These are phyloP conservation scores for Teratosphaeria zuluensis DNA, from an alignment of 2,329 filamentous ascomycete genomes.

Conservation along the genomic window DNA sequence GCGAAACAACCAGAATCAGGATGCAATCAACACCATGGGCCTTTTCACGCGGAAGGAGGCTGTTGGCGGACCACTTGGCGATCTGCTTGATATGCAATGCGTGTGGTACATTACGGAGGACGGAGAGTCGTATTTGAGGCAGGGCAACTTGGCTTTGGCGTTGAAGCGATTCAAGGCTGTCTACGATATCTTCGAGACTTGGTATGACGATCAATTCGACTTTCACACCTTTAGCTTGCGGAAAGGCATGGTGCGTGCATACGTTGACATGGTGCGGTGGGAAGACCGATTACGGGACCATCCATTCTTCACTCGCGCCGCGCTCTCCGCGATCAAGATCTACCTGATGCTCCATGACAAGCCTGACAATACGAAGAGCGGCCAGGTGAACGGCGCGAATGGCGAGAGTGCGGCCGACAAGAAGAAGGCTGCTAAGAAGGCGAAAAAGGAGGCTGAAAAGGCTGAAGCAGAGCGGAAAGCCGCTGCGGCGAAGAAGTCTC, in stretches of 20 bases:
- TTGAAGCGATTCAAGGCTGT: constrained; percentile 86
- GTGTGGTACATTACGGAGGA: constrained; percentile 96
- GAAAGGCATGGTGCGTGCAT: constrained; percentile 90
- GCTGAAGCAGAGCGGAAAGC: constrained; percentile 70
- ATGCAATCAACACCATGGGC: constrained; percentile 77
- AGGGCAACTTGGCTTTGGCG: constrained; percentile 72
- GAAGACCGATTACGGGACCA: constrained; percentile 86
- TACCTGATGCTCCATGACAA: constrained; percentile 74
- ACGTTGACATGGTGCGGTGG: constrained; percentile 94
- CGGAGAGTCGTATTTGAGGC: constrained; percentile 75
- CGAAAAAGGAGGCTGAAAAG: constrained; percentile 67
- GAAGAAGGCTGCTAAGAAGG: constrained; percentile 59
- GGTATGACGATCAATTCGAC: constrained; percentile 98
- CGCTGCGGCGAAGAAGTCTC: constrained; percentile 36
- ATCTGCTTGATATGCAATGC: constrained; percentile 96
- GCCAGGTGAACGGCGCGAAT: constrained; percentile 56
- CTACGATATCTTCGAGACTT: constrained; percentile 87
- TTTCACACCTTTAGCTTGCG: constrained; percentile 97
- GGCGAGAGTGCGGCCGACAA: constrained; percentile 73
- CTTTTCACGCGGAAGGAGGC: constrained; percentile 91
- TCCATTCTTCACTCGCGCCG: constrained; percentile 81
- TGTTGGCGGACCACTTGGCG: constrained; percentile 74
- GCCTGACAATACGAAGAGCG: constrained; percentile 61
- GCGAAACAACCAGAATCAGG: constrained; percentile 81
- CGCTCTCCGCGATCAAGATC: constrained; percentile 68